Conservation (phyloP, 495 filamentous ascomycete genomes). For the Geopyxis carbonaria region DNA sequence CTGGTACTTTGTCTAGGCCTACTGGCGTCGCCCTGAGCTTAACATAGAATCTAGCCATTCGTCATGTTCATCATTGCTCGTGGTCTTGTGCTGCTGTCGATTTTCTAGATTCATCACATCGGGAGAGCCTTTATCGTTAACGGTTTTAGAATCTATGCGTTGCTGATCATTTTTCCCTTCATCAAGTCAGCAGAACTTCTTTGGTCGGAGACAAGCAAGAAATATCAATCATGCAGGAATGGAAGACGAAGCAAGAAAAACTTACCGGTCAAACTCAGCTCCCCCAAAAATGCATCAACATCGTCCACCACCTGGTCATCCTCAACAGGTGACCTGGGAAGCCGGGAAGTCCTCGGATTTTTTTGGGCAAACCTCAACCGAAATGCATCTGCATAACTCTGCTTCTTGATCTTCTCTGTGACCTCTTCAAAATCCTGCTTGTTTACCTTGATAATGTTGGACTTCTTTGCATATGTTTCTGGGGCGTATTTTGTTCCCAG, state of each 20-base stretch:
- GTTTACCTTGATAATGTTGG: conserved; percentile 17
- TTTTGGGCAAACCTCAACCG: conserved; percentile 19
- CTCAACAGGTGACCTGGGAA: conserved; percentile 1
- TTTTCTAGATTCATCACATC: not conserved
- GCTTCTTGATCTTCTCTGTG: conserved; percentile 23
- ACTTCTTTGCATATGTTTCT: not conserved
- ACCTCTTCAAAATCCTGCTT: conserved; percentile 21
- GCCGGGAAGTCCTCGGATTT: conserved; percentile 17
- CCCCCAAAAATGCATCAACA: conserved; percentile 23
- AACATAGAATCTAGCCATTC: conserved; percentile 6
- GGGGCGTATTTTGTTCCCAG: too few relatives aligned
- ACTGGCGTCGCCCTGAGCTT: too few relatives aligned
- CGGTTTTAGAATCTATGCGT: too few relatives aligned
- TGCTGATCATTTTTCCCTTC: too few relatives aligned
- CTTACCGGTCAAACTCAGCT: conserved; percentile 10
- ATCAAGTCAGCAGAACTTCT: too few relatives aligned
- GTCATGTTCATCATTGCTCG: conserved; percentile 2
- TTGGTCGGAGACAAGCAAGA: too few relatives aligned
- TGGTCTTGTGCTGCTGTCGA: not conserved
- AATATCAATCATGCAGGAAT: too few relatives aligned
- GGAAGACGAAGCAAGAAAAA: too few relatives aligned
- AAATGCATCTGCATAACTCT: conserved; percentile 22
- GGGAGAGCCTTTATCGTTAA: too few relatives aligned
- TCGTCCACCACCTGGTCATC: conserved; percentile 11
- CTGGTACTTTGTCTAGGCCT: too few relatives aligned